These are phyloP conservation scores for Ophiocordyceps australis DNA, from an alignment of 2,329 filamentous ascomycete species.

Conservation along the genomic window DNA sequence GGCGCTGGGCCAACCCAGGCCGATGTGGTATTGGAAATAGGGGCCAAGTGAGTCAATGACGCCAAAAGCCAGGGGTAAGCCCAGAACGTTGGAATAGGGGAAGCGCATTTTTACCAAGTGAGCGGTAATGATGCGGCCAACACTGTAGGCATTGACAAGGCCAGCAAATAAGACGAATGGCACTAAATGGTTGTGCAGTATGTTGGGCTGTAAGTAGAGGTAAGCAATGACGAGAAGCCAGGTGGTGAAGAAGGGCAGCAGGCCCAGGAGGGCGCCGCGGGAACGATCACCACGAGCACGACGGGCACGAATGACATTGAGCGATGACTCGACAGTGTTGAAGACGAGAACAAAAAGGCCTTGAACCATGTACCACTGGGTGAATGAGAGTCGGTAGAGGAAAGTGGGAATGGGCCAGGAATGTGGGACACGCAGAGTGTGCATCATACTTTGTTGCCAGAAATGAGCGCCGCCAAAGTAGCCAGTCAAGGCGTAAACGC, in stretches of 20 bases:
- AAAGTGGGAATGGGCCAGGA: slow-evolving; percentile 44
- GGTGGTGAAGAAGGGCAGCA: slow-evolving; percentile 61
- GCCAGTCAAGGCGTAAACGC: slow-evolving; percentile 70
- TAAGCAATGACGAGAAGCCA: slow-evolving; percentile 68
- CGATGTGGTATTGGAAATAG: slow-evolving; percentile 34
- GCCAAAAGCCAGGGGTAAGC: slow-evolving; percentile 58
- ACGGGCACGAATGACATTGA: slow-evolving; percentile 72
- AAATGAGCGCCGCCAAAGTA: slow-evolving; percentile 76
- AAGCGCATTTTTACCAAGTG: slow-evolving; percentile 79
- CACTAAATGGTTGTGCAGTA: slow-evolving; percentile 67
- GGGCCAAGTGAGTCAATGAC: slow-evolving; percentile 71
- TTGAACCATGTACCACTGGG: slow-evolving; percentile 83
- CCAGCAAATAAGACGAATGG: slow-evolving; percentile 83
- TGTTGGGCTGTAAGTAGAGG: slow-evolving; percentile 67
- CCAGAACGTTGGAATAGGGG: slow-evolving; percentile 78
- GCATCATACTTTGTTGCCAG: slow-evolving; percentile 74
- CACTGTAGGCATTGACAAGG: slow-evolving; percentile 83
- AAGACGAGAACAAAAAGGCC: slow-evolving; percentile 64
- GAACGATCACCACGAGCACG: slow-evolving; percentile 54
- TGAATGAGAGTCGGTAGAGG: slow-evolving; percentile 69
- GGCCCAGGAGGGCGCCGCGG: slow-evolving; percentile 60
- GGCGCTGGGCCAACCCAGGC: slow-evolving; percentile 59
- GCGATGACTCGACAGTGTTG: slow-evolving; percentile 65
- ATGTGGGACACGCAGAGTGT: slow-evolving; percentile 49
- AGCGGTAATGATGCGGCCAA: slow-evolving; percentile 89